phyloP scores from a whole-genome alignment of 1,284 basidiomycete genomes.

The Cryptococcus maquisensis region DNA sequence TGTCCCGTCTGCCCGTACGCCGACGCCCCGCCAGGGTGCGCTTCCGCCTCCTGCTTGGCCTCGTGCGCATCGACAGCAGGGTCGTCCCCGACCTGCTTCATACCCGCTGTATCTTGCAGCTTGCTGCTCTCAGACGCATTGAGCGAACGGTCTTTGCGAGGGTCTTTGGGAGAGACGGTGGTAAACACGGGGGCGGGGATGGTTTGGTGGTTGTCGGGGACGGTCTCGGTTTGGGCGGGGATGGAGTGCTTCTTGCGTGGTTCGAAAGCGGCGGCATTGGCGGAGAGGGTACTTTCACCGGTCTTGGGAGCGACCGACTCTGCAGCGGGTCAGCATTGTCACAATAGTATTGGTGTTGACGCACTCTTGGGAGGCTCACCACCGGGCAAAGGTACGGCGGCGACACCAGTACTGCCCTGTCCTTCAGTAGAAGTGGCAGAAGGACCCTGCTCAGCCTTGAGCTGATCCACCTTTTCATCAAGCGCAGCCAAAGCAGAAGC shows the following conservation, averaged over 20 bases:
- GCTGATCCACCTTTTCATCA: constrained; percentile 34
- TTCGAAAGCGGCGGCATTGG: not conserved
- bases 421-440: not conserved
- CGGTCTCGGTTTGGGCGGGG: constrained; percentile 38
- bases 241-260: constrained; percentile 24
- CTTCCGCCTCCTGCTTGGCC: constrained; percentile 32
- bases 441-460: constrained; percentile 21
- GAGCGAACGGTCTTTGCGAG: constrained; percentile 36
- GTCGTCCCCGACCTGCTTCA: constrained; percentile 23
- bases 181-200: constrained; percentile 40
- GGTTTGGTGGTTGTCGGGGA: constrained; percentile 28
- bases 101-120: constrained; percentile 17
- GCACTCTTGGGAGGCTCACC: constrained; percentile 23
- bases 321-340: constrained; percentile 1
- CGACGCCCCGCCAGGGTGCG: constrained; percentile 11
- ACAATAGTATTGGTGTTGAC: not conserved
- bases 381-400: constrained; percentile 19
- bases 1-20: not conserved
- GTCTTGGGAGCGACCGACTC: constrained; percentile 11
- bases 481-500: constrained; percentile 32
- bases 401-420: constrained; percentile 5
- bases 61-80: constrained; percentile 26
- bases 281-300: not conserved
- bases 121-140: constrained; percentile 12
- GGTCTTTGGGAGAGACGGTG: constrained; percentile 26